Conservation (phyloP, 495 filamentous ascomycete species). For the Aspergillus nidulans region DNA sequence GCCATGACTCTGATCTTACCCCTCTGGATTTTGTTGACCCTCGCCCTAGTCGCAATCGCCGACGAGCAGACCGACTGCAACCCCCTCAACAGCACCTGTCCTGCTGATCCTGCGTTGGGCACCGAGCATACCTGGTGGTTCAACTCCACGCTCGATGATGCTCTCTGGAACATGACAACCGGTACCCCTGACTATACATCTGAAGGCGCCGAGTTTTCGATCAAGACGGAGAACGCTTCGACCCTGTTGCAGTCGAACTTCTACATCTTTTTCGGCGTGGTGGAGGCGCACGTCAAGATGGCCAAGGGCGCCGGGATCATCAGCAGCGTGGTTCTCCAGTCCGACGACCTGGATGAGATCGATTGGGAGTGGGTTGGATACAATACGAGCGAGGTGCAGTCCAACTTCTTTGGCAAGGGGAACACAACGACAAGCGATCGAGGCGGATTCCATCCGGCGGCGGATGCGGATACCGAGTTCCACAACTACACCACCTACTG, state of each 20-base stretch:
- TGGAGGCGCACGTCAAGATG: constrained; percentile 61
- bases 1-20: neutral
- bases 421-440: constrained; percentile 69
- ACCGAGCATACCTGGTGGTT: constrained; percentile 54
- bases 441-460: constrained; percentile 32
- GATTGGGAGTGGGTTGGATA: constrained; percentile 62
- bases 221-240: constrained; percentile 53
- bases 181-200: constrained; percentile 62
- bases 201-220: constrained; percentile 57
- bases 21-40: neutral
- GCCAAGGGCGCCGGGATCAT: constrained; percentile 68
- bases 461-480: constrained; percentile 56
- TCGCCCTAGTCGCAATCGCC: neutral
- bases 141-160: constrained; percentile 64
- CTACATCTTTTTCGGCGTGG: constrained; percentile 72
- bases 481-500: constrained; percentile 80
- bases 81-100: constrained; percentile 60
- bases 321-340: constrained; percentile 73
- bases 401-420: constrained; percentile 86
- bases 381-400: constrained; percentile 58
- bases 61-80: constrained; percentile 48
- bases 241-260: constrained; percentile 52
- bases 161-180: constrained; percentile 55
- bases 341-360: constrained; percentile 82
- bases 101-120: constrained; percentile 70